phyloP scores from a whole-genome alignment of 768 basidiomycete genomes.

The Lactifluus pinguis region DNA sequence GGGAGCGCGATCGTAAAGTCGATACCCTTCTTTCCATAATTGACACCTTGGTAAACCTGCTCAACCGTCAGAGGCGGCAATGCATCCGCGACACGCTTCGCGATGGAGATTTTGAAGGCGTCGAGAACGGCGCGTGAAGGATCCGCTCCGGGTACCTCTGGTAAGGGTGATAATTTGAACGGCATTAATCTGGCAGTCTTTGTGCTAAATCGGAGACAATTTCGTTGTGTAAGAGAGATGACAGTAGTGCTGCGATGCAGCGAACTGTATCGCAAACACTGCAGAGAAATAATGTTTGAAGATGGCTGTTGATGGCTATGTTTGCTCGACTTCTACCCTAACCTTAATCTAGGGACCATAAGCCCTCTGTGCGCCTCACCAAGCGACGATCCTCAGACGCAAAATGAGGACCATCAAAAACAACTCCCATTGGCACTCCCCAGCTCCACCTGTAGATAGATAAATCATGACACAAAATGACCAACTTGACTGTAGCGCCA shows the following conservation, averaged over 20 bases:
- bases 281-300: constrained; percentile 9
- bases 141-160: constrained; percentile 41
- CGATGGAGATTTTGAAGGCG: constrained; percentile 74
- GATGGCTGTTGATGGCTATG: background rate
- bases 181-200: background rate
- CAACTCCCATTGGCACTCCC: no score
- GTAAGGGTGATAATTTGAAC: constrained; percentile 29
- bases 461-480: no score
- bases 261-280: background rate
- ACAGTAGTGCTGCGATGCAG: constrained; percentile 12
- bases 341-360: constrained; percentile 2
- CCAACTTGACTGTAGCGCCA: no score
- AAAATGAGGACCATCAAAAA: no score
- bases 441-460: no score
- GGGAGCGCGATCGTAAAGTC: constrained; percentile 90
- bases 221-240: background rate
- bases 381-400: no score
- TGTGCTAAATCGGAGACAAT: background rate
- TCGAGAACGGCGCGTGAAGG: constrained; percentile 63
- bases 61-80: constrained; percentile 59
- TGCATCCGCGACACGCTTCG: constrained; percentile 56
- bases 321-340: background rate
- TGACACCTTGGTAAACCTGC: constrained; percentile 76
- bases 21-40: constrained; percentile 87
- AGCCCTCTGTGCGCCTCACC: no score